Evolutionary conservation across 306 rosid genomes (phyloP), one percentile per base, ranked within the genome.

Genomic region (Elaeagnus macrophylla): DNA sequence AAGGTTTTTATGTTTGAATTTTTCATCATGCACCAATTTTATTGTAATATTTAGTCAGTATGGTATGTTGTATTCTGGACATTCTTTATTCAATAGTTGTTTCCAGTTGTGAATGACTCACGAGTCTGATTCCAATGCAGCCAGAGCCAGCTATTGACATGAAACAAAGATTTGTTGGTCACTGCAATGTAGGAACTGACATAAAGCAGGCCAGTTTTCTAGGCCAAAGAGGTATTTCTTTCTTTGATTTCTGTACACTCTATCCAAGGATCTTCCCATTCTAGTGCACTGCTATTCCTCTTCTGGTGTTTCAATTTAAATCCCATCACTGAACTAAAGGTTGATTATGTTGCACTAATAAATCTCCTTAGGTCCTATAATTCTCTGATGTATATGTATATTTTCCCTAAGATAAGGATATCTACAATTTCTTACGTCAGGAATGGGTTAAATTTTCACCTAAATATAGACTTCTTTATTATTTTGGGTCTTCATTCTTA

Each of bases 171-270:
- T 91, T 71, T 69, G 71, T 78, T 65, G 99, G 99, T 54, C 99
- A 91, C 54, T 87, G 96, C 69, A 91, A 91, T 66, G 72, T 82
- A 59, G 99, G 99, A 66, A 91, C 99, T 56, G 99, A 91, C 72
- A 91, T 91, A 66, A 91, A 91, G 58, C 99, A 91, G 64, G 99
- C 99, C 60, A 91, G 60, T 75, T 91, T 91, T 80, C 96, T 91
- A 56, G 99, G 99, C 62, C 95, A 78, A 72, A 82, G 76, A 84
- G 99, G 99, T 91, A 74, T 7, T 64, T 54, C 64, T 57, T 14
- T 60, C 36, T 19, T 11, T 15, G 16, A 10, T 11, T 48, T 39
- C 16, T 63, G 61, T 40, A n/a, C n/a, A 58, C 43, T 59, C 38
- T 53, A 37, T 39, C 52, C 37, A 37, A 48, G 45, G 37, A 44